Percentiles rank a stretch among this genome's conserved stretches.
These are phyloP conservation scores for Haplosporangium sp. DNA, from an alignment of 371 early-diverging fungal genomes.

Conservation along the genomic window DNA sequence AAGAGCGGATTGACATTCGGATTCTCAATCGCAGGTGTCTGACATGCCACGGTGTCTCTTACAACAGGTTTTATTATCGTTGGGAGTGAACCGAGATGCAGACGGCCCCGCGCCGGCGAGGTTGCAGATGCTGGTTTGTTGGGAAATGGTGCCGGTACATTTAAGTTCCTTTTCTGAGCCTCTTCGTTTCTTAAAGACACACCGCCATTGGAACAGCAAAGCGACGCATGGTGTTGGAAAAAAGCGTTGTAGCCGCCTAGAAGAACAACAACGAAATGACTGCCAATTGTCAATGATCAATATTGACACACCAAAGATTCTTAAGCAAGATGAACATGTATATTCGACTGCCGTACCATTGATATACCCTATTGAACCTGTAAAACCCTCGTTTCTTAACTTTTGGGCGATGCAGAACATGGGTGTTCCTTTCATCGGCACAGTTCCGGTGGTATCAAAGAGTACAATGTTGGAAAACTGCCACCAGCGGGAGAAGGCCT, in stretches of 20 bases:
- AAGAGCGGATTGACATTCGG: constrained; percentile 50
- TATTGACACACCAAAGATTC: too few relatives aligned
- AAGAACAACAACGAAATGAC: not conserved
- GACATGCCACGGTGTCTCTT: constrained; percentile 14
- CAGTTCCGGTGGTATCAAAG: constrained; percentile 63
- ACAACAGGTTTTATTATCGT: constrained; percentile 14
- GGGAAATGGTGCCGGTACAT: not conserved
- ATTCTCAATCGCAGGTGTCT: constrained; percentile 52
- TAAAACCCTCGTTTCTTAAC: constrained; percentile 48
- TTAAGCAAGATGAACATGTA: not conserved
- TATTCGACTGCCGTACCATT: constrained; percentile 55
- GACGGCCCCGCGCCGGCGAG: constrained; percentile 38
- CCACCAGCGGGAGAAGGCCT: constrained; percentile 59
- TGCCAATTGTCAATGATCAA: too few relatives aligned
- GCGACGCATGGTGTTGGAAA: constrained; percentile 16
- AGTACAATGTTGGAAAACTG: constrained; percentile 62
- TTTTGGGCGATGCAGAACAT: constrained; percentile 60
- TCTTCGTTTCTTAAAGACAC: not conserved
- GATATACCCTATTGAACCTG: constrained; percentile 62
- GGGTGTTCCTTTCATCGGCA: constrained; percentile 59
- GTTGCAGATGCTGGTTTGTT: not conserved
- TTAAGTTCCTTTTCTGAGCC: not conserved
- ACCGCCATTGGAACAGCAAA: constrained; percentile 13
- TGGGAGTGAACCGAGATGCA: constrained; percentile 54
- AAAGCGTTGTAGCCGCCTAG: constrained; percentile 47